These are phyloP conservation scores for Plasmopara muralis DNA, from an alignment of 352 stramenopile genomes.

Conservation along the genomic window DNA sequence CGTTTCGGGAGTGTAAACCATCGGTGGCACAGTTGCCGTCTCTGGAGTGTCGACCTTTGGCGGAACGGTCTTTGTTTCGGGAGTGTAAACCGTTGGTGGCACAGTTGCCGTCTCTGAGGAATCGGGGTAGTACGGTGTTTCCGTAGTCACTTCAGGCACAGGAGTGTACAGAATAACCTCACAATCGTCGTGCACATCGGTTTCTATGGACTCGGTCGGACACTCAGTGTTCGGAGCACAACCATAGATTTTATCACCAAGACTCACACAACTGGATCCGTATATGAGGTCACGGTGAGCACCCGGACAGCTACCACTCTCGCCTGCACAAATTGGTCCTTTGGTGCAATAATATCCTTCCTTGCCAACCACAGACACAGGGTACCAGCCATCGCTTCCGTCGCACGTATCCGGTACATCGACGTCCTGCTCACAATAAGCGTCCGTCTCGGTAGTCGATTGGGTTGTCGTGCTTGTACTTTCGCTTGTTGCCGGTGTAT, in stretches of 20 bases:
- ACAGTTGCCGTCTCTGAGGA: not conserved
- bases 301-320: constrained; percentile 20
- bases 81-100: not conserved
- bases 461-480: not conserved
- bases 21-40: not conserved
- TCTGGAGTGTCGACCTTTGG: not conserved
- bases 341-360: constrained; percentile 28
- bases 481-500: too few species aligned
- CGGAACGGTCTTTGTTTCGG: not conserved
- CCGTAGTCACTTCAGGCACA: not conserved
- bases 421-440: constrained; percentile 14
- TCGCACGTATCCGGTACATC: constrained; percentile 21
- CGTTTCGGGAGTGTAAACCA: constrained; percentile 1
- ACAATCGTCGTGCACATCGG: constrained; percentile 7
- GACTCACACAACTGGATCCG: constrained; percentile 19
- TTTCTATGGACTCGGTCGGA: constrained; percentile 2
- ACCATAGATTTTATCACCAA: constrained; percentile 17
- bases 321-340: constrained; percentile 20
- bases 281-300: constrained; percentile 19
- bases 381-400: constrained; percentile 24
- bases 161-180: constrained; percentile 12
- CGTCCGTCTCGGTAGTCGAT: not conserved
- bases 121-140: constrained; percentile 1
- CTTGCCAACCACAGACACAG: constrained; percentile 25
- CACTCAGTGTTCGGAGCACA: constrained; percentile 28